Conservation (phyloP, 1,139 yeast species). For the Yamadazyma songkhlaensis region DNA sequence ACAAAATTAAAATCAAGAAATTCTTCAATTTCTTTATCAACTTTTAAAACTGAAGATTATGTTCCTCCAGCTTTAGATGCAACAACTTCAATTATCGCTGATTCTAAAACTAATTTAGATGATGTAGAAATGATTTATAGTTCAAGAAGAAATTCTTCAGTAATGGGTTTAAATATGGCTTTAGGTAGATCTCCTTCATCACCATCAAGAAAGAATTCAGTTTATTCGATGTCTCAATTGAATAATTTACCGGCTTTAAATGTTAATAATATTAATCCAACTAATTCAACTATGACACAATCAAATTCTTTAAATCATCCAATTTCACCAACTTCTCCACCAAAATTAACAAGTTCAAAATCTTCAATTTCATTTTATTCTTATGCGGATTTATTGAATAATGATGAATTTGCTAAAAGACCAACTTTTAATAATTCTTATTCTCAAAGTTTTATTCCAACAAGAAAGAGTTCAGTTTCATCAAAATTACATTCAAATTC, state of each 20-base stretch:
- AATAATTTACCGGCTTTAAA: neutral
- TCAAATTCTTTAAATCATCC: slow-evolving; percentile 9
- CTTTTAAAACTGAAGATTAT: slow-evolving; percentile 52
- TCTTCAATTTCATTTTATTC: slow-evolving; percentile 70
- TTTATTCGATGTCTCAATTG: slow-evolving; percentile 29
- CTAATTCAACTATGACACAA: neutral
- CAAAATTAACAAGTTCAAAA: slow-evolving; percentile 34
- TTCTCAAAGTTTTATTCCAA: slow-evolving; percentile 30
- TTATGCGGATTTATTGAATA: slow-evolving; percentile 73
- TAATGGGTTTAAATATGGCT: slow-evolving; percentile 60
- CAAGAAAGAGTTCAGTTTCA: slow-evolving; percentile 15
- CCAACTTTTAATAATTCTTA: slow-evolving; percentile 46
- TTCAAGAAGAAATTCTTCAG: slow-evolving; percentile 56
- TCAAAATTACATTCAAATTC: neutral
- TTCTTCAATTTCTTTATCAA: slow-evolving; percentile 26
- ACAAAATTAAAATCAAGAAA: slow-evolving; percentile 20
- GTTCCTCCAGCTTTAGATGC: slow-evolving; percentile 87
- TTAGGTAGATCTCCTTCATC: slow-evolving; percentile 46
- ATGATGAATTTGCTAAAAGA: slow-evolving; percentile 59
- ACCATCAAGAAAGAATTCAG: slow-evolving; percentile 34
- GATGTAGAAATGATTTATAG: slow-evolving; percentile 69
- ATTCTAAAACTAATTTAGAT: slow-evolving; percentile 56
- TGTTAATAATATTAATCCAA: neutral
- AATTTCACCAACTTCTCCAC: slow-evolving; percentile 34
- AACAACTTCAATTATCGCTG: slow-evolving; percentile 61